Evolutionary conservation across 345 rosid species (phyloP), one percentile per base, ranked within the genome.

Genomic region (Salix arbutifolia): DNA sequence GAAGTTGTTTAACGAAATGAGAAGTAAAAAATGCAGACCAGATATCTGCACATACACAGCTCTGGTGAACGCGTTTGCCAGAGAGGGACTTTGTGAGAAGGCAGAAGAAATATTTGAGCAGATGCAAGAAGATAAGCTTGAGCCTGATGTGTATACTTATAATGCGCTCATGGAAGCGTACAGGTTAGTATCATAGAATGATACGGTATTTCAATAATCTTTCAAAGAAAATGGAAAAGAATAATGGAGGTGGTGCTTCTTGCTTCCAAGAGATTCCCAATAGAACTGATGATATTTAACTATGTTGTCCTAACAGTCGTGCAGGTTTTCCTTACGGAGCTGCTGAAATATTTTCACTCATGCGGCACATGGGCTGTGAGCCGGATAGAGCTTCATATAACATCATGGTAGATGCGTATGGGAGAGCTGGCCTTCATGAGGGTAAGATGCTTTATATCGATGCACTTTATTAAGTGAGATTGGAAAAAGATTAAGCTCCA

Each of bases 81-180:
- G 97, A 82, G 97, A 91, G 84, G 98, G 98, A 78, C 93, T 91
- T 4, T 94, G 97, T 67, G 94, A 94, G 82, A 94, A 91, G 84
- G 98, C 98, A 2, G 95, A 94, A 79, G 97, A 94, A 83, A 86
- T 89, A 70, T 94, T 94, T 71, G 98, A 94, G 88, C 92, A 87
- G 91, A 82, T 94, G 81, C 98, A 94, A 75, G 92, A 89, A 84
- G 90, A 89, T 75, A 95, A 97, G 18, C 84, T 65, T 75, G 97
- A 92, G 80, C 98, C 97, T 31, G 97, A 94, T 79, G 97, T 90
- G 13, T 94, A 92, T 80, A 91, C 86, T 72, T 94, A 94, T 72
- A 92, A 92, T 80, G 99, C 99, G 17, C 95, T 94, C 75, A 90
- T 94, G 93, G 99, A 94, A 81, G 87, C 97, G 65, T 91, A 92